phyloP scores from a whole-genome alignment of 2,329 filamentous ascomycete genomes.

The Alternaria sp. region DNA sequence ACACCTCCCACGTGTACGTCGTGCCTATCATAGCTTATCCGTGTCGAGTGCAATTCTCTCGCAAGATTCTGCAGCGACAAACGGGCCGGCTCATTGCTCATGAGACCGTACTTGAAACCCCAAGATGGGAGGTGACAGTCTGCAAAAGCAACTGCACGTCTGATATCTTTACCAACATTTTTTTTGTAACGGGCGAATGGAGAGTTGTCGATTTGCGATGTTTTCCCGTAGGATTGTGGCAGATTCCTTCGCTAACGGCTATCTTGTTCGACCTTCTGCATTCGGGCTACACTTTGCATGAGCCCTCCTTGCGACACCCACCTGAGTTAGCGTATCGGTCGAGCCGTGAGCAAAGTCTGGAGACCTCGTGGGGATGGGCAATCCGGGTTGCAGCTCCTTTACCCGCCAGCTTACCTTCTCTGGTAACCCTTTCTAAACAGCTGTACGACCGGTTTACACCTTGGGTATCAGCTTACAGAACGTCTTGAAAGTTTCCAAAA shows the following conservation, averaged over 20 bases:
- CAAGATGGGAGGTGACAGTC: conserved; percentile 17
- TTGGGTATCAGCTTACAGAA: conserved; percentile 11
- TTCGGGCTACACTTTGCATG: conserved; percentile 19
- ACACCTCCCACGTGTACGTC: conserved; percentile 42
- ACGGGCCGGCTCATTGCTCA: conserved; percentile 11
- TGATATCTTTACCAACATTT: background rate
- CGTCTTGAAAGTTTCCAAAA: conserved; percentile 19
- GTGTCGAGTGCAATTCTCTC: conserved; percentile 28
- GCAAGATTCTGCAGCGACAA: conserved; percentile 14
- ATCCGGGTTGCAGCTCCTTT: conserved; percentile 2
- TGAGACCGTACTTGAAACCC: conserved; percentile 20
- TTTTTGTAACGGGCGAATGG: conserved; percentile 19
- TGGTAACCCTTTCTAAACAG: conserved; percentile 8
- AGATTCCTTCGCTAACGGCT: conserved; percentile 18
- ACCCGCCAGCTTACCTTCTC: conserved; percentile 3
- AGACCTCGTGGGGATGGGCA: background rate
- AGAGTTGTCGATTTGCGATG: conserved; percentile 8
- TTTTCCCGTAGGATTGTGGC: conserved; percentile 26
- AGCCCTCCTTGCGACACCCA: conserved; percentile 2
- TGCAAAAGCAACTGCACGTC: conserved; percentile 3
- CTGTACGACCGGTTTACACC: background rate
- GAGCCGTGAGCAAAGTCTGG: conserved; percentile 13
- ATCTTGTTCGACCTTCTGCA: conserved; percentile 28
- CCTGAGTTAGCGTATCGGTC: conserved; percentile 12
- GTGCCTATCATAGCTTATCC: conserved; percentile 46